These are phyloP conservation scores for Erysimum cheiranthoides DNA, from an alignment of 345 rosid genomes.

Conservation along the genomic window DNA sequence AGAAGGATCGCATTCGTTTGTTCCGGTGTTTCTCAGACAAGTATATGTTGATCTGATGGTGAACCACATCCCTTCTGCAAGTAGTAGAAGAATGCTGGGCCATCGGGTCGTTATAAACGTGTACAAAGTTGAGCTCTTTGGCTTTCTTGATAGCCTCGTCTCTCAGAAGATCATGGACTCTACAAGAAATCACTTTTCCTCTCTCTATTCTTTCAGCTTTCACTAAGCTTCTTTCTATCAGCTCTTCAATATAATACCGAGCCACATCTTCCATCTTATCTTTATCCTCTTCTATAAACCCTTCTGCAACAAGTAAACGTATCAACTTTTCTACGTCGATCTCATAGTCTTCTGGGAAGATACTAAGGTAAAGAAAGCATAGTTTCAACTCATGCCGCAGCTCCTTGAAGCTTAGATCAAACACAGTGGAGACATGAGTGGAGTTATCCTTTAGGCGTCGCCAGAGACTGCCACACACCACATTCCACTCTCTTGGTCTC, in stretches of 20 bases:
- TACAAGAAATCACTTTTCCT: conserved; percentile 19
- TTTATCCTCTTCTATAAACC: conserved; percentile 18
- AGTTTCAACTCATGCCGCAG: conserved; percentile 1
- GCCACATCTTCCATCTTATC: conserved; percentile 24
- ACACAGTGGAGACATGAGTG: background rate
- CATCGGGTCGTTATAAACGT: background rate
- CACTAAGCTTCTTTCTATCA: conserved; percentile 29
- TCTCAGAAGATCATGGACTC: conserved; percentile 27
- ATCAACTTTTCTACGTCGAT: background rate
- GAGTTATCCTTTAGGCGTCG: conserved; percentile 6
- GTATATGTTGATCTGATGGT: background rate
- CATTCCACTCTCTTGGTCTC: conserved; percentile 22
- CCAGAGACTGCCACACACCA: background rate
- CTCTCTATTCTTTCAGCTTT: background rate
- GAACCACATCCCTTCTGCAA: conserved; percentile 15
- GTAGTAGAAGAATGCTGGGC: background rate
- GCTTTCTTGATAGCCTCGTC: conserved; percentile 30
- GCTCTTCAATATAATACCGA: conserved; percentile 16
- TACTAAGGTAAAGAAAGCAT: conserved; percentile 34
- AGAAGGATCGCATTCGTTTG: background rate
- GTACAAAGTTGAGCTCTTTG: conserved; percentile 19
- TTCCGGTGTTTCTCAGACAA: background rate
- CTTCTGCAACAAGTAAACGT: conserved; percentile 25
- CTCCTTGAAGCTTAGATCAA: conserved; percentile 17
- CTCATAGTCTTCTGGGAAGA: conserved; percentile 34